Evolutionary conservation across 1,284 basidiomycete species (phyloP).

Genomic region (Ceratobasidium sp.): DNA sequence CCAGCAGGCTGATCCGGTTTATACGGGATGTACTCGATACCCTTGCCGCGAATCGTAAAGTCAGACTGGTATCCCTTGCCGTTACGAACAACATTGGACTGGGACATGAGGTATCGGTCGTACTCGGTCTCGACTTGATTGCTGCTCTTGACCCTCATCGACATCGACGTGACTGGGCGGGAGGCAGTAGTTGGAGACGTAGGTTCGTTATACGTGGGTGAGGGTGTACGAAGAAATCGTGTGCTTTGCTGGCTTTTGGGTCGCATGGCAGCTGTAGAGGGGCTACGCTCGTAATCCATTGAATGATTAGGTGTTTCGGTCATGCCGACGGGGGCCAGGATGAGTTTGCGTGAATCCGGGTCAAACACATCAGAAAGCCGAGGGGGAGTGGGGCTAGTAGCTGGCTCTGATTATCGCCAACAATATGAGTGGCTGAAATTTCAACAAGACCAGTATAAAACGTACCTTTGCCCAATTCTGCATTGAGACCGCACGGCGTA

Average conservation of each 20-base stretch:
- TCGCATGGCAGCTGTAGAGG: not conserved
- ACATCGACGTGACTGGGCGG: conserved; percentile 33
- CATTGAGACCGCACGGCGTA: conserved; percentile 35
- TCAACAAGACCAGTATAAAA: not conserved
- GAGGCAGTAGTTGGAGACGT: not conserved
- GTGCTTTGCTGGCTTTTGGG: conserved; percentile 20
- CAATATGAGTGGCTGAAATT: not conserved
- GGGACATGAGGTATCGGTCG: conserved; percentile 42
- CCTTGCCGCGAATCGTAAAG: conserved; percentile 23
- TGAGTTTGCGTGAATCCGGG: conserved; percentile 33
- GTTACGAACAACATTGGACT: conserved; percentile 31
- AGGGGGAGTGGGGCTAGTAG: conserved; percentile 49
- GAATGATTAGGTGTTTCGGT: conserved; percentile 5
- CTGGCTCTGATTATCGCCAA: conserved; percentile 6
- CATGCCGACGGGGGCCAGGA: conserved; percentile 20
- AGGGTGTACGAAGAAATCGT: conserved; percentile 8
- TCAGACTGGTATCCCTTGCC: conserved; percentile 45
- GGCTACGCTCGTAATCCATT: conserved; percentile 1
- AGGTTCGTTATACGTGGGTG: conserved; percentile 17
- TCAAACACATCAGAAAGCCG: conserved; percentile 17
- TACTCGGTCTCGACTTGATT: conserved; percentile 25
- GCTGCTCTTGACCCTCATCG: not conserved
- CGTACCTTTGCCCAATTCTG: conserved; percentile 37
- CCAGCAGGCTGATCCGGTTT: not conserved
- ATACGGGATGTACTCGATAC: conserved; percentile 24